Conservation (phyloP, 768 basidiomycete species). For the Strobilomyces echinocephalus region DNA sequence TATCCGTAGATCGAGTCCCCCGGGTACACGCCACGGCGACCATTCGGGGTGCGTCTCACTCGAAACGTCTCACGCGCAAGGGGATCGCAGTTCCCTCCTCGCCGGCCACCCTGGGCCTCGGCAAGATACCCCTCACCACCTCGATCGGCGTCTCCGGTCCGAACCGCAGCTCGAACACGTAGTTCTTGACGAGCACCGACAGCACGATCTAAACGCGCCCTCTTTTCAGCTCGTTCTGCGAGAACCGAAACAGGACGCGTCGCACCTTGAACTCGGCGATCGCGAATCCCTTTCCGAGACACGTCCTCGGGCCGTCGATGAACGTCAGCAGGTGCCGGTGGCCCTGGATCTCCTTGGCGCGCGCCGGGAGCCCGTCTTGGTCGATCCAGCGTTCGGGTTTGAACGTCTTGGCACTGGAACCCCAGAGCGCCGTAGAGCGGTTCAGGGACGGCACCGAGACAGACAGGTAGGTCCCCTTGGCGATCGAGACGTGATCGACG, state of each 20-base stretch:
- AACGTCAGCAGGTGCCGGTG: slow-evolving; percentile 50
- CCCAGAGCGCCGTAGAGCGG: slow-evolving; percentile 54
- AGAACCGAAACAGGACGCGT: no score
- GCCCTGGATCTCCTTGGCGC: slow-evolving; percentile 44
- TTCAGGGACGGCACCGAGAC: slow-evolving; percentile 47
- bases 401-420: slow-evolving; percentile 52
- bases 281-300: slow-evolving; percentile 12
- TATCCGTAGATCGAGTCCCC: no score
- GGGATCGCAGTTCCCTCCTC: slow-evolving; percentile 19
- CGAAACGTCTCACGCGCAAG: slow-evolving; percentile 4
- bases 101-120: slow-evolving; percentile 18
- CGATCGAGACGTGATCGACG: slow-evolving; percentile 39
- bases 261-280: slow-evolving; percentile 26
- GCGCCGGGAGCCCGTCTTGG: slow-evolving; percentile 23
- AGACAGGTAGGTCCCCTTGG: slow-evolving; percentile 43
- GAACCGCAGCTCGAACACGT: slow-evolving; percentile 20
- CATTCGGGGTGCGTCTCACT: slow-evolving; percentile 15
- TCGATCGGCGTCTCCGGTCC: slow-evolving; percentile 17
- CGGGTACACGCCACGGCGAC: no score
- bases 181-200: slow-evolving; percentile 37
- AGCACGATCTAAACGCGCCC: slow-evolving; percentile 34
- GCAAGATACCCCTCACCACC: slow-evolving; percentile 10
- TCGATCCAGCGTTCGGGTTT: slow-evolving; percentile 62
- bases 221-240: no score
- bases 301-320: slow-evolving; percentile 47